A percentile compares a stretch with the other conserved stretches of the same genome.
Evolutionary conservation across 768 basidiomycete species (phyloP).

Genomic region (Lanmaoa pseudosensibilis): DNA sequence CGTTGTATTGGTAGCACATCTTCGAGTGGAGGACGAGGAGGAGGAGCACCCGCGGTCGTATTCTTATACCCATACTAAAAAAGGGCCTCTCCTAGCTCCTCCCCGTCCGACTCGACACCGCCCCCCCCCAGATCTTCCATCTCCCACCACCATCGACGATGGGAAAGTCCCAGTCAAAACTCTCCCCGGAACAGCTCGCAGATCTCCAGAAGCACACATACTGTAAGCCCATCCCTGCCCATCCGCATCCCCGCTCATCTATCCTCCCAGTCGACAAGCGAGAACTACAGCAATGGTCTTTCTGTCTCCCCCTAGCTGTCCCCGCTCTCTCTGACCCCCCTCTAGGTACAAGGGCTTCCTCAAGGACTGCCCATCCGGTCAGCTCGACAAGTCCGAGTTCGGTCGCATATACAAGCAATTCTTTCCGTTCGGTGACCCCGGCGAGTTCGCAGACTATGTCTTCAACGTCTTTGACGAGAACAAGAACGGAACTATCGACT

Average conservation of each 20-base stretch:
- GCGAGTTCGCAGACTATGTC: slow-evolving; percentile 95
- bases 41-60: slow-evolving; percentile 18
- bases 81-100: slow-evolving; percentile 23
- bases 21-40: slow-evolving; percentile 25
- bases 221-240: slow-evolving; percentile 52
- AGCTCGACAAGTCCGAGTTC: slow-evolving; percentile 94
- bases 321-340: slow-evolving; percentile 11
- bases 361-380: slow-evolving; percentile 97
- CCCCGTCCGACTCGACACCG: neutral
- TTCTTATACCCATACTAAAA: slow-evolving; percentile 36
- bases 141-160: slow-evolving; percentile 47
- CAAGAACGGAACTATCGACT: slow-evolving; percentile 96
- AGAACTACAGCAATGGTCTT: slow-evolving; percentile 91
- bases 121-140: neutral
- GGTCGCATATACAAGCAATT: slow-evolving; percentile 99
- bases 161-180: slow-evolving; percentile 98
- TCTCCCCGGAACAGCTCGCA: slow-evolving; percentile 88
- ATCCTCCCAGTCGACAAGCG: slow-evolving; percentile 83
- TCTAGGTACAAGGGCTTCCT: slow-evolving; percentile 98
- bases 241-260: slow-evolving; percentile 20
- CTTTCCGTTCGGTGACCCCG: slow-evolving; percentile 99
- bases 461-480: slow-evolving; percentile 98
- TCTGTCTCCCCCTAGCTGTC: slow-evolving; percentile 7
- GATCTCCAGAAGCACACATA: slow-evolving; percentile 98
- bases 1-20: slow-evolving; percentile 76